These are phyloP conservation scores for Beta corolliflora DNA, from an alignment of 179 eudicot species.

Conservation along the genomic window DNA sequence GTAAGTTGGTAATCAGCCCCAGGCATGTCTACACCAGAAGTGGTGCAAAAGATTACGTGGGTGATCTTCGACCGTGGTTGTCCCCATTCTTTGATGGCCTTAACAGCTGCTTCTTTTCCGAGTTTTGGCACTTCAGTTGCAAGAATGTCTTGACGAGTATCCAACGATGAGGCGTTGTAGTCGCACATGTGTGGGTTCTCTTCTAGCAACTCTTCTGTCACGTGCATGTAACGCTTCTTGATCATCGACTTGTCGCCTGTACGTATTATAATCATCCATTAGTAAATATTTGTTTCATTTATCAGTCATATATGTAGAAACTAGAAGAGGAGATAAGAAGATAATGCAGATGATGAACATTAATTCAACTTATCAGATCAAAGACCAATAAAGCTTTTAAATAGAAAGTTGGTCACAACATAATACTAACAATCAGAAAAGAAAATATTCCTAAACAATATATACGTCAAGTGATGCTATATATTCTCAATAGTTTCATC, in stretches of 20 bases:
- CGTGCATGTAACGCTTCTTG: conserved; percentile 11
- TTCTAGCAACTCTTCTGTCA: not conserved
- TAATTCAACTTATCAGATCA: too few species aligned
- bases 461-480: too few species aligned
- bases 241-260: conserved; percentile 11
- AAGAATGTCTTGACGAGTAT: conserved; percentile 7
- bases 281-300: too few species aligned
- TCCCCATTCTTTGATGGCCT: conserved; percentile 16
- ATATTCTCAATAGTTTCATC: too few species aligned
- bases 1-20: conserved; percentile 14
- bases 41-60: conserved; percentile 11
- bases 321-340: too few species aligned
- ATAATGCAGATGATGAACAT: too few species aligned
- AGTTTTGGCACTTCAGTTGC: conserved; percentile 14
- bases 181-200: conserved; percentile 14
- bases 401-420: too few species aligned
- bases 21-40: conserved; percentile 14
- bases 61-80: conserved; percentile 14
- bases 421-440: too few species aligned
- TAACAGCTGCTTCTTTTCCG: conserved; percentile 11
- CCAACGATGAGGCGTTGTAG: conserved; percentile 2
- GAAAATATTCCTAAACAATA: too few species aligned
- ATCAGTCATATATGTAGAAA: too few species aligned
- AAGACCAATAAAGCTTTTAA: too few species aligned
- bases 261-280: too few species aligned